A percentile compares a stretch with the other conserved stretches of the same genome.
These are phyloP conservation scores for Encephalitozoon romaleae DNA, from an alignment of 371 early-diverging fungal genomes.

Conservation along the genomic window DNA sequence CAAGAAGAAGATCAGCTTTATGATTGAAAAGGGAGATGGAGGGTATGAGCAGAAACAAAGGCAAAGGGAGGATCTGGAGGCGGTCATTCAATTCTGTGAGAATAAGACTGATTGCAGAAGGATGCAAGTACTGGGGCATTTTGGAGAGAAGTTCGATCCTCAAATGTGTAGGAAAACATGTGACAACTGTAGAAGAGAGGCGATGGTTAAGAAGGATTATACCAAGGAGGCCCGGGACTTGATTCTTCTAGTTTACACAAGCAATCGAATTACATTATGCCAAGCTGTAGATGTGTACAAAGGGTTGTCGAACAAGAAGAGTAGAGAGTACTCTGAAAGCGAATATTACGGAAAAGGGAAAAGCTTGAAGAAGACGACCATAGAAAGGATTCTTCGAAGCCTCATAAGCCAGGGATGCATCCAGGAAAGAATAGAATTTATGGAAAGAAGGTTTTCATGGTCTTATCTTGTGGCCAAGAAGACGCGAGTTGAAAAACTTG, in stretches of 20 bases:
- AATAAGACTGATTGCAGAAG: constrained; percentile 83
- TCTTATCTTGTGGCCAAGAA: constrained; percentile 36
- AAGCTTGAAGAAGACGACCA: constrained; percentile 24
- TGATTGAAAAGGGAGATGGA: constrained; percentile 67
- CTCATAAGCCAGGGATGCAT: constrained; percentile 48
- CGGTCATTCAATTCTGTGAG: constrained; percentile 82
- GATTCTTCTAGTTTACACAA: constrained; percentile 30
- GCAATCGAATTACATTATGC: constrained; percentile 65
- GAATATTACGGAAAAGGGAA: constrained; percentile 65
- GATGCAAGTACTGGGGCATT: constrained; percentile 77
- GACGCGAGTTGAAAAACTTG: constrained; percentile 63
- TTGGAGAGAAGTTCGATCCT: constrained; percentile 76
- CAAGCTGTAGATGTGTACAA: constrained; percentile 71
- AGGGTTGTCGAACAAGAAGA: constrained; percentile 65
- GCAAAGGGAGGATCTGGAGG: constrained; percentile 67
- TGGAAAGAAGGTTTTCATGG: constrained; percentile 47
- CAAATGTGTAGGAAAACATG: constrained; percentile 71
- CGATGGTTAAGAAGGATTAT: constrained; percentile 30
- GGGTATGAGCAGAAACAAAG: constrained; percentile 71
- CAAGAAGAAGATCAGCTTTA: constrained; percentile 65
- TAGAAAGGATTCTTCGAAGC: constrained; percentile 44
- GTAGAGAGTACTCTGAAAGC: constrained; percentile 63
- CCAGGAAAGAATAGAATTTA: constrained; percentile 43
- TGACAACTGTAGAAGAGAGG: constrained; percentile 71
- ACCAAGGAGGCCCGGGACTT: constrained; percentile 44